These are phyloP conservation scores for Schizonepeta tenuifolia DNA, from an alignment of 257 asterid genomes.

Conservation along the genomic window DNA sequence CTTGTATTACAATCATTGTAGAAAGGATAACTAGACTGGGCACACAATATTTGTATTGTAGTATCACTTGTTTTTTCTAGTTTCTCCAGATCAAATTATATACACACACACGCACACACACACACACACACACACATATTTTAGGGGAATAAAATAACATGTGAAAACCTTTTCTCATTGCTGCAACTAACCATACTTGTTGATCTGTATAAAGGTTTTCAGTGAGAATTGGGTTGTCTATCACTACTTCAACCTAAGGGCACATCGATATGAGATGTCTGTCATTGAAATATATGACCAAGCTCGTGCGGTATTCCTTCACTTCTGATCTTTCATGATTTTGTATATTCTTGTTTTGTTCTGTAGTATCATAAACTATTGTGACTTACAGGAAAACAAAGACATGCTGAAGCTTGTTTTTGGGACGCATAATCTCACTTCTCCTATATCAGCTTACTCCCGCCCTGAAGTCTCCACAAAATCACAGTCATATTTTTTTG, in stretches of 20 bases:
- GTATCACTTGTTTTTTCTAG: not conserved
- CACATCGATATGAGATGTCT: conserved; percentile 98
- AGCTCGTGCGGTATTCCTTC: conserved; percentile 84
- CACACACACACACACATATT: too few relatives aligned
- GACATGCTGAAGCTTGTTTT: conserved; percentile 87
- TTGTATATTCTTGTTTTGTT: conserved; percentile 19
- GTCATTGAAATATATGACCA: conserved; percentile 97
- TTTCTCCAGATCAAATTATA: not conserved
- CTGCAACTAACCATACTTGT: conserved; percentile 19
- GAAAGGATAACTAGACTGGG: not conserved
- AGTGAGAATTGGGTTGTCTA: conserved; percentile 99
- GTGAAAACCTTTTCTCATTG: not conserved
- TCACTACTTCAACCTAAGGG: conserved; percentile 96
- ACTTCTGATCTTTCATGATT: conserved; percentile 27
- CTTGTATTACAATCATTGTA: conserved; percentile 25
- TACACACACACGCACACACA: too few relatives aligned
- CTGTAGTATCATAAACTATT: conserved; percentile 29
- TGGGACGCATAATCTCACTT: conserved; percentile 88
- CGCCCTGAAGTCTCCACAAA: conserved; percentile 84
- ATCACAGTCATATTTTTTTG: conserved; percentile 86
- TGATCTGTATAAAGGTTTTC: conserved; percentile 60
- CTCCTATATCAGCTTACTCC: conserved; percentile 86
- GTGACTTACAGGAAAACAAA: conserved; percentile 78
- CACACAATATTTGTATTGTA: not conserved
- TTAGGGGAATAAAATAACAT: not conserved